phyloP scores from a whole-genome alignment of 2,329 filamentous ascomycete genomes.

The Neonectria magnoliae region DNA sequence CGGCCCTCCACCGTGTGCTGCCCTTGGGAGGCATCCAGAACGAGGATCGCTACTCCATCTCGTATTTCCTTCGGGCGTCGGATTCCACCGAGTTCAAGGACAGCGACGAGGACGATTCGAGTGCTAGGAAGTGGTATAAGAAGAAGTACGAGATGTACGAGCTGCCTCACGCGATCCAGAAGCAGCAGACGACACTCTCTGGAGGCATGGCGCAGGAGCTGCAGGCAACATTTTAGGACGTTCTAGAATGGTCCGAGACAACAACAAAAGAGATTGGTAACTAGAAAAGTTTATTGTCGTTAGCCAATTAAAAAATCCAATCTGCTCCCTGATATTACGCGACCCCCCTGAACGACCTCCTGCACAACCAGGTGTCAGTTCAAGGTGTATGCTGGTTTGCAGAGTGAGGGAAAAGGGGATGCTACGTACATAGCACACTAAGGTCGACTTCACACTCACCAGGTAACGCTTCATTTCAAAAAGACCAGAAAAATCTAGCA shows the following conservation, averaged over 20 bases:
- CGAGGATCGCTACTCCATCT: constrained; percentile 20
- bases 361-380: background rate
- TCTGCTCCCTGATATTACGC: background rate
- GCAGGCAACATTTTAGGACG: constrained; percentile 6
- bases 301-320: background rate
- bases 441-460: no score
- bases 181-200: constrained; percentile 5
- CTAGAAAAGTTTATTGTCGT: background rate
- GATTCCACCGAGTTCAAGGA: constrained; percentile 22
- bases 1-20: constrained; percentile 15
- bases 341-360: background rate
- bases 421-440: background rate
- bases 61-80: constrained; percentile 20
- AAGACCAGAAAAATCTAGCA: no score
- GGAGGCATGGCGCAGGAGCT: constrained; percentile 24
- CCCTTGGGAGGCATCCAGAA: constrained; percentile 12
- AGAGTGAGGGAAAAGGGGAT: background rate
- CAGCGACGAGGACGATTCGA: constrained; percentile 20
- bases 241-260: background rate
- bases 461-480: no score
- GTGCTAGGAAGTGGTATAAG: constrained; percentile 14
- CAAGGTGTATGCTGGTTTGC: background rate
- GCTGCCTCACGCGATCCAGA: constrained; percentile 11
- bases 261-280: background rate
- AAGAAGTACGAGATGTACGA: constrained; percentile 23